These are phyloP conservation scores for Dovyalis caffra DNA, from an alignment of 345 rosid genomes.

Conservation along the genomic window DNA sequence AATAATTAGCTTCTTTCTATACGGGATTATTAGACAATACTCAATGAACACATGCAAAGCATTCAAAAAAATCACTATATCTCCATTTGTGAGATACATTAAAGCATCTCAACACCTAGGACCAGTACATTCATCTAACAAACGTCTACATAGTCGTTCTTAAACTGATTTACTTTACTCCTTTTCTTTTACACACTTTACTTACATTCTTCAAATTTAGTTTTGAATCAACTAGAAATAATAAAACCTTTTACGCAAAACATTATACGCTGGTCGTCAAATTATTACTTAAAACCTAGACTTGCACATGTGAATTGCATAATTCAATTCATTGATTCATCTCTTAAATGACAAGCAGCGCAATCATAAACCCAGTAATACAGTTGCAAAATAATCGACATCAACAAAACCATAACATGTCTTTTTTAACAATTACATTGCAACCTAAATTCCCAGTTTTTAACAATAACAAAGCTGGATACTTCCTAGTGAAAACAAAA, in stretches of 20 bases:
- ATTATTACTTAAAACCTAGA: neutral
- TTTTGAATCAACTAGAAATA: neutral
- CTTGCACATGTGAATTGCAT: neutral
- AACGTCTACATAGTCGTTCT: neutral
- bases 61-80: neutral
- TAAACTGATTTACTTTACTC: neutral
- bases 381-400: neutral
- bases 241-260: no score
- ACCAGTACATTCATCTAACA: neutral
- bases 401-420: neutral
- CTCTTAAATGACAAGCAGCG: neutral
- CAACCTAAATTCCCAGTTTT: neutral
- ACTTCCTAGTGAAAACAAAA: neutral
- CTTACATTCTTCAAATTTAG: no score
- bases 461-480: neutral
- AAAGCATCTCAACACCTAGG: neutral
- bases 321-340: neutral
- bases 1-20: neutral
- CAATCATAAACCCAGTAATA: neutral
- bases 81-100: neutral
- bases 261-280: neutral
- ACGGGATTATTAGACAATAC: neutral
- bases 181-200: no score
- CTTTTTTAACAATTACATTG: neutral
- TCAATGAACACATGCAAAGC: neutral